A percentile compares a stretch with the other conserved stretches of the same genome.
These are phyloP conservation scores for Russula olivacea DNA, from an alignment of 768 basidiomycete genomes.

Conservation along the genomic window DNA sequence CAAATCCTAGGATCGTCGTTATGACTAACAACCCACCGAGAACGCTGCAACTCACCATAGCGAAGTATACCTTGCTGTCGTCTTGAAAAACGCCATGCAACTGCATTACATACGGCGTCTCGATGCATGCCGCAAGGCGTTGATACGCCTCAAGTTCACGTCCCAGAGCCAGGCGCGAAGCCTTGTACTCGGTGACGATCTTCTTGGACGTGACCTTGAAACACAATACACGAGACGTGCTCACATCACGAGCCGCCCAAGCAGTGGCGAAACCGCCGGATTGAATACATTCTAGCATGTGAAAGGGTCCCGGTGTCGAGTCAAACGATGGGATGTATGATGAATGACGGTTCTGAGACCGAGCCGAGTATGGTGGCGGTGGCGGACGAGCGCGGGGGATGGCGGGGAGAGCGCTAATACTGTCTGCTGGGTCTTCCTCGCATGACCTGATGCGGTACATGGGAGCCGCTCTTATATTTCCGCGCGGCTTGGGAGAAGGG, in stretches of 20 bases:
- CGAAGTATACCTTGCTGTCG: slow-evolving; percentile 16
- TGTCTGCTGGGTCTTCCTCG: slow-evolving; percentile 12
- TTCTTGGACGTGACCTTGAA: slow-evolving; percentile 21
- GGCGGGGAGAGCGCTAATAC: slow-evolving; percentile 11
- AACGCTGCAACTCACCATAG: slow-evolving; percentile 20
- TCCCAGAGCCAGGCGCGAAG: slow-evolving; percentile 18
- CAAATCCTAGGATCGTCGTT: slow-evolving; percentile 16
- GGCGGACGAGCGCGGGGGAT: slow-evolving; percentile 14
- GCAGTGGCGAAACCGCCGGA: slow-evolving; percentile 20
- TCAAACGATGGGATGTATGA: slow-evolving; percentile 15
- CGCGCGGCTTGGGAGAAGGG: slow-evolving; percentile 11
- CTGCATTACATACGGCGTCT: slow-evolving; percentile 24
- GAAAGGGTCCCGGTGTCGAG: slow-evolving; percentile 21
- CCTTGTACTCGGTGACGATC: slow-evolving; percentile 14
- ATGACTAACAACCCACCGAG: not conserved
- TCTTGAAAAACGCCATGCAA: slow-evolving; percentile 25
- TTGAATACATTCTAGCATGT: slow-evolving; percentile 22
- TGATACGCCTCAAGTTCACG: slow-evolving; percentile 26
- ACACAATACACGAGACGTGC: slow-evolving; percentile 22
- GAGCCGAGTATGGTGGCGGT: slow-evolving; percentile 18
- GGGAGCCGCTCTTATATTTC: not conserved
- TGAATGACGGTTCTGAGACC: slow-evolving; percentile 21
- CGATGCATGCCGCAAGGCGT: slow-evolving; percentile 22
- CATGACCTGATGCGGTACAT: slow-evolving; percentile 10
- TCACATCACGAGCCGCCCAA: slow-evolving; percentile 22